phyloP scores from a whole-genome alignment of 2,329 filamentous ascomycete species.

The Fusarium sublunatum region DNA sequence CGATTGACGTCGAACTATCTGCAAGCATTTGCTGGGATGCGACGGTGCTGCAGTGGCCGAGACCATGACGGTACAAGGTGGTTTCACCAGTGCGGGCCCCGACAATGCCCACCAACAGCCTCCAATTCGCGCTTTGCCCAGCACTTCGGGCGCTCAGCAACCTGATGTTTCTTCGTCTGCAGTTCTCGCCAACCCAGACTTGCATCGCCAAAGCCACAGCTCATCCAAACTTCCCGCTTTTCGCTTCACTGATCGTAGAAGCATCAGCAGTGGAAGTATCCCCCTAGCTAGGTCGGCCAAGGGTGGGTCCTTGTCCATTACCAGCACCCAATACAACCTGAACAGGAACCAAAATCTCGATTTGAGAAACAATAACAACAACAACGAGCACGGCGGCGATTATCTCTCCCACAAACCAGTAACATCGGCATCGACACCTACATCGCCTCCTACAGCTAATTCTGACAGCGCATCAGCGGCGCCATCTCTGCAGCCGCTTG shows the following conservation, averaged over 20 bases:
- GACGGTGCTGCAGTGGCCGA: conserved; percentile 36
- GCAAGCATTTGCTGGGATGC: conserved; percentile 45
- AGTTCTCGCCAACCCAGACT: conserved; percentile 49
- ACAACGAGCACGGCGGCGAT: too few relatives aligned
- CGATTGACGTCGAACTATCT: conserved; percentile 33
- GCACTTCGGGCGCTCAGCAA: conserved; percentile 28
- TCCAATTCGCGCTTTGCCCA: conserved; percentile 26
- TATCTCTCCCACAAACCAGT: conserved; percentile 19
- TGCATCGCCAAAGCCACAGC: conserved; percentile 65
- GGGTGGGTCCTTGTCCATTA: conserved; percentile 31
- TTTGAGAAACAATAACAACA: conserved; percentile 33
- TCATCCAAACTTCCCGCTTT: conserved; percentile 67
- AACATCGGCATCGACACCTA: conserved; percentile 28
- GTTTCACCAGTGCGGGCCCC: conserved; percentile 47
- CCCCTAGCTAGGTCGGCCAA: conserved; percentile 35
- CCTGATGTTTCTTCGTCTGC: conserved; percentile 29
- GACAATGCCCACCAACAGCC: conserved; percentile 32
- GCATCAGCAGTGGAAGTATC: conserved; percentile 39
- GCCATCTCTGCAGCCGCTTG: conserved; percentile 37
- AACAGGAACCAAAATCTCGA: conserved; percentile 32
- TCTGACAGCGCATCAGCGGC: conserved; percentile 39
- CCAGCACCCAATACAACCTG: conserved; percentile 26
- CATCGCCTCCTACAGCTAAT: conserved; percentile 33
- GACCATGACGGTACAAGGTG: conserved; percentile 47
- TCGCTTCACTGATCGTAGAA: conserved; percentile 63